phyloP scores from a whole-genome alignment of 805 yeast species.

The Candida parachauliodes region DNA sequence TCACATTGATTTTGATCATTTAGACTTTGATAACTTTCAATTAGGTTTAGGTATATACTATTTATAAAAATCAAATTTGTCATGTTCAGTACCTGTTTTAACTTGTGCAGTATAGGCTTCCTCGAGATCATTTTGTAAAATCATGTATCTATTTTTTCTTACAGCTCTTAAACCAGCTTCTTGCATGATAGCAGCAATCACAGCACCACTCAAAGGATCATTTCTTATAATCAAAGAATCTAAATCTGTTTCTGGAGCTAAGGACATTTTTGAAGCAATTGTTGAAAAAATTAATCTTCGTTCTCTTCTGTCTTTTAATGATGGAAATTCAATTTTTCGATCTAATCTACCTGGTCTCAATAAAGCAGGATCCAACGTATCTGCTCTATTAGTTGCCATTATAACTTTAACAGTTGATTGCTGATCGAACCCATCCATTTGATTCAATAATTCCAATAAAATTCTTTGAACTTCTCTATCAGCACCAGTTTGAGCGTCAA shows the following conservation, averaged over 20 bases:
- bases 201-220: conserved; percentile 95
- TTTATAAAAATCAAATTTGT: conserved; percentile 96
- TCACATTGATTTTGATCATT: conserved; percentile 74
- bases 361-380: conserved; percentile 96
- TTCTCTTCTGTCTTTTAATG: conserved; percentile 94
- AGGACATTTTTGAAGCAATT: conserved; percentile 93
- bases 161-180: conserved; percentile 99
- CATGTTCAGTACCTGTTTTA: conserved; percentile 91
- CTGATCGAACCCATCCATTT: conserved; percentile 99
- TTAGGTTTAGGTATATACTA: conserved; percentile 71
- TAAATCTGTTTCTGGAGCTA: conserved; percentile 96
- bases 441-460: conserved; percentile 89
- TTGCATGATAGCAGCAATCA: conserved; percentile 99
- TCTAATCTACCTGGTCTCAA: conserved; percentile 98
- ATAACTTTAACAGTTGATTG: conserved; percentile 92
- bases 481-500: conserved; percentile 99
- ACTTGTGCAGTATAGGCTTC: conserved; percentile 98
- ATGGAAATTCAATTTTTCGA: conserved; percentile 96
- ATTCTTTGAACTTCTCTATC: conserved; percentile 99
- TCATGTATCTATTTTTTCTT: conserved; percentile 95
- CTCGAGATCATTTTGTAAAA: conserved; percentile 91
- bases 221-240: conserved; percentile 93
- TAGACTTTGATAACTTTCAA: conserved; percentile 51
- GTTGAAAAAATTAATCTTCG: conserved; percentile 95
- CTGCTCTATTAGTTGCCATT: conserved; percentile 99